Base-by-base conservation (phyloP, 768 basidiomycete genomes). In the Aureoboletus auriporus region DNA sequence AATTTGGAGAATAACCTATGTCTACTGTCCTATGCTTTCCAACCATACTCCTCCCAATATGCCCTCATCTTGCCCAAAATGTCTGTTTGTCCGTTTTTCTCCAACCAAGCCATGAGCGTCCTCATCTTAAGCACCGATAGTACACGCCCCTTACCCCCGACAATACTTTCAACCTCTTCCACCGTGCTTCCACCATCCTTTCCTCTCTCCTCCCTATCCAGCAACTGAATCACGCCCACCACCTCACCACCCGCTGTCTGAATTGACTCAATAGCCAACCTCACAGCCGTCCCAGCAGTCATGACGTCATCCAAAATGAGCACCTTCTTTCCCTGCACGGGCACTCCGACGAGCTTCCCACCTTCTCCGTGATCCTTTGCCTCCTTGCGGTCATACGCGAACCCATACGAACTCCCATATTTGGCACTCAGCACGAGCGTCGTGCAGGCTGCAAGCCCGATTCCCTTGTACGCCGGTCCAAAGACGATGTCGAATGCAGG, bases 391-490 rank as follows among this genome's bases (percentile, higher is more conserved):
- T 97, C 93, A 58, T 93, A 96, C 17, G 88, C 86, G 56, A 90
- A 91, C 0, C 89, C 91, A 27, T 93, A 81, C 30, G 78, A 71
- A 36, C 82, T 74, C 5, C 71, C 69, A 60, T 90, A 75, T 40
- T 80, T 74, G 11, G 84, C 77, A 47, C 84, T 76, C 31, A 99
- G 76, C 17, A 84, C 75, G 16, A 94, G 75, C 3, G 87, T 76
- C 4, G 94, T 89, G 30, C 86, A 78, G 0, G 94, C 87, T 0
- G 93, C 94, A 43, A 99, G 82, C 0, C 93, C 79, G 61, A 98
- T 98, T 23, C 93, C 95, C 71, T 98, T 98, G 74, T 98, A 98
- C 3, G 95, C 94, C 1, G 95, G 95, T 0, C 95, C 95, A 58
- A 98, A 96, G 30, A 98, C 76, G 39, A 97, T 79, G 57, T 95